Conservation (phyloP, 164 flowering plant species). For the Buxus sempervirens region DNA sequence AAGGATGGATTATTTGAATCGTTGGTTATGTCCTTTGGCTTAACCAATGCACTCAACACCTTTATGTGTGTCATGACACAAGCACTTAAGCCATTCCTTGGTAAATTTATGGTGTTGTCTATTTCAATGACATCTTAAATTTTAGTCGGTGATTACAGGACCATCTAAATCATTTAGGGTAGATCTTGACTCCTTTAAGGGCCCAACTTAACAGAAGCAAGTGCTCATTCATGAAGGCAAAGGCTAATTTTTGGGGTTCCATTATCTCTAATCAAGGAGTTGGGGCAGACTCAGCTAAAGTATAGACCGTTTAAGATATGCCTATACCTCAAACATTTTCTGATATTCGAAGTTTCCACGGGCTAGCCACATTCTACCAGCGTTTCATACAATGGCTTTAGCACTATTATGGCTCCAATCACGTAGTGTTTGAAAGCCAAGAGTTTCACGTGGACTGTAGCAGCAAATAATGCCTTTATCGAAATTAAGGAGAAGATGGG, state of each 20-base stretch:
- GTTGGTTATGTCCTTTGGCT: no score
- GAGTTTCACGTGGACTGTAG: neutral
- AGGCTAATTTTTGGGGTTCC: no score
- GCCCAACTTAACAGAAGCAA: neutral
- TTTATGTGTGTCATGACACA: no score
- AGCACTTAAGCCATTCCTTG: no score
- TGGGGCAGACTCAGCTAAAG: neutral
- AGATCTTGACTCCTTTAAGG: neutral
- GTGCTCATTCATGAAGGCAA: no score
- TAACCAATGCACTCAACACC: no score
- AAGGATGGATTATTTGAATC: no score
- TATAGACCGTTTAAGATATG: neutral
- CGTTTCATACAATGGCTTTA: conserved; percentile 3
- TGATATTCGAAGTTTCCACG: conserved; percentile 5
- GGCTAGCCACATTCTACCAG: no score
- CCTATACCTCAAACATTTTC: neutral
- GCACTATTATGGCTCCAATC: no score
- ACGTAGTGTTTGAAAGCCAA: neutral
- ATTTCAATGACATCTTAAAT: neutral
- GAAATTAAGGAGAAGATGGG: neutral
- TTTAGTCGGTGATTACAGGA: neutral
- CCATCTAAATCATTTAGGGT: neutral
- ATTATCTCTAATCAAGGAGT: no score
- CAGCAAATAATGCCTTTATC: neutral
- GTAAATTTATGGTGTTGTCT: no score